Percentiles rank a stretch among this genome's conserved stretches.
Conservation (phyloP, 2,329 filamentous ascomycete species). For the Nigrospora osmanthi region DNA sequence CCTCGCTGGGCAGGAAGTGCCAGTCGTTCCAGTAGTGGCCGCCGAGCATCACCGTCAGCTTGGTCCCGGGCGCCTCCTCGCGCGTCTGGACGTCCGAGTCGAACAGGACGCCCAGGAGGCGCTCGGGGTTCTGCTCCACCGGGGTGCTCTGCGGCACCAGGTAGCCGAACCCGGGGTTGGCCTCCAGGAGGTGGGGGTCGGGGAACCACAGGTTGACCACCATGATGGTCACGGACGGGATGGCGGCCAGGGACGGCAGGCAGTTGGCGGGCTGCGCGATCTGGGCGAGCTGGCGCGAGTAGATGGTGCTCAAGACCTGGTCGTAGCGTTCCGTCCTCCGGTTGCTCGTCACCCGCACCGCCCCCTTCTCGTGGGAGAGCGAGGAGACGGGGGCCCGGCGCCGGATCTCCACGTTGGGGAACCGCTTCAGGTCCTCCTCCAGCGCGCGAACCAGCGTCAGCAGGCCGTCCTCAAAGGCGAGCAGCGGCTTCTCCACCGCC, state of each 20-base stretch:
- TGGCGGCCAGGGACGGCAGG: constrained; percentile 42
- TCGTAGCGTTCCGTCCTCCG: constrained; percentile 28
- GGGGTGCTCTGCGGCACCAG: constrained; percentile 72
- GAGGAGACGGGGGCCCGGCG: constrained; percentile 37
- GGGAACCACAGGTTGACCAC: constrained; percentile 86
- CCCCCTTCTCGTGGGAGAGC: constrained; percentile 28
- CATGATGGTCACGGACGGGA: constrained; percentile 73
- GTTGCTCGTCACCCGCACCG: constrained; percentile 21
- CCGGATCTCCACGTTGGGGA: constrained; percentile 53
- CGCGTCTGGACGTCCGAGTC: constrained; percentile 55
- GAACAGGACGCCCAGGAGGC: constrained; percentile 85
- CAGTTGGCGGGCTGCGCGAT: constrained; percentile 21
- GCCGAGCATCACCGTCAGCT: constrained; percentile 89
- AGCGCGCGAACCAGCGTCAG: constrained; percentile 50
- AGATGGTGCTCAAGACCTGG: constrained; percentile 60
- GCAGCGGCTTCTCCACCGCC: constrained; percentile 23
- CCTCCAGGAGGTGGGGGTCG: constrained; percentile 50
- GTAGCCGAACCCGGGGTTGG: constrained; percentile 76
- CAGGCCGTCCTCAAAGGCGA: constrained; percentile 53
- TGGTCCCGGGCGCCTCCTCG: constrained; percentile 52
- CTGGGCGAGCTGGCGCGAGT: constrained; percentile 34
- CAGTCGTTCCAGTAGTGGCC: constrained; percentile 82
- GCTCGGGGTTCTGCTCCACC: constrained; percentile 68
- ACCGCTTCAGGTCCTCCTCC: constrained; percentile 36
- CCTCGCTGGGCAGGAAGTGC: constrained; percentile 48